Evolutionary conservation across 306 rosid species (phyloP), one percentile per base, ranked within the genome.

Genomic region (Delonix regia): DNA sequence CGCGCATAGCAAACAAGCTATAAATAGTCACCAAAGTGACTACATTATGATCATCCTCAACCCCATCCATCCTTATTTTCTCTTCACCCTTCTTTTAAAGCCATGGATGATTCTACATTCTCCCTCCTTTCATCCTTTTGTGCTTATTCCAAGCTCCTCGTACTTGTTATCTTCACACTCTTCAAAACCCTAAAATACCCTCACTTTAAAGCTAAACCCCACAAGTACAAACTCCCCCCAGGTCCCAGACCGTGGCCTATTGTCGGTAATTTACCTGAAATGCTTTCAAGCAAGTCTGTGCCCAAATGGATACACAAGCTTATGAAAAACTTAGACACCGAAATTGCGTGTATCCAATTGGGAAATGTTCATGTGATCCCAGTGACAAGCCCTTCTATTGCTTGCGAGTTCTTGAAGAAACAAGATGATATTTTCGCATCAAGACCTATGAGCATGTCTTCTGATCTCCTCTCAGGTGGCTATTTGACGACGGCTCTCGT

Each of bases 341-440:
- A 87, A 13, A 85, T 88, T 22, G 86, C 81, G 0, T 85, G 89
- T 47, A 9, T 83, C 3, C 76, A 76, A 9, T 66, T 88, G 0
- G 89, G 86, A 16, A 78, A 57, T 1, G 57, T 61, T 6, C 45
- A 85, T 33, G 75, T 88, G 0, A 81, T 88, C 7, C 48, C 82
- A 0, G 83, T 85, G 6, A 71, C 65, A 12, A 52, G 83, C 1
- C 85, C 89, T 4, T 49, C 36, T 15, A 34, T 88, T 14, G 75
- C 84, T 0, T 18, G 61, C 0, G 85, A 87, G 28, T 66, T 85
- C 9, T 59, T 87, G 24, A 80, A 78, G 57, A 80, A 60, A 10
- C 49, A 85, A 0, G 85, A 87, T 6, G 28, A 68, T 4, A 27
- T 65, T 1, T 82, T 87, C 5, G 64, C 87, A 0, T 82, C 84